Evolutionary conservation across 495 filamentous ascomycete species (phyloP).

Genomic region (Talaromyces adpressus): DNA sequence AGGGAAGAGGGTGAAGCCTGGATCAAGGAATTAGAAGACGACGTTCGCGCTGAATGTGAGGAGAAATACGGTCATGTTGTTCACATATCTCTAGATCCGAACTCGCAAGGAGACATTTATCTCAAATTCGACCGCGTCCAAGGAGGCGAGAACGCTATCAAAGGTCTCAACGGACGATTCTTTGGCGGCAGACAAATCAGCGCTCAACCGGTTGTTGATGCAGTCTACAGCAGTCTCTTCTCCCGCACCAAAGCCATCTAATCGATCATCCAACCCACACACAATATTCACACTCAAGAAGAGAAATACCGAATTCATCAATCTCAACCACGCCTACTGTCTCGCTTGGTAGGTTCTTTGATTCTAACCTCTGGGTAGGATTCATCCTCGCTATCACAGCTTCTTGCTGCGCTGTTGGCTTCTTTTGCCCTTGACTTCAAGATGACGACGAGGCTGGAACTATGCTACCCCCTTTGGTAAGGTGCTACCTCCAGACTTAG

Average conservation of each 20-base stretch:
- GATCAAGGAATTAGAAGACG: constrained; percentile 91
- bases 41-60: constrained; percentile 89
- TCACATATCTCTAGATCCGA: constrained; percentile 93
- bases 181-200: constrained; percentile 87
- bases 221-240: constrained; percentile 96
- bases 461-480: constrained; percentile 3
- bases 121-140: constrained; percentile 94
- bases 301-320: not conserved
- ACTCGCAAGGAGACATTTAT: constrained; percentile 93
- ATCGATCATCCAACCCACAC: not conserved
- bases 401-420: not conserved
- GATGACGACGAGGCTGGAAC: constrained; percentile 3
- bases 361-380: constrained; percentile 9
- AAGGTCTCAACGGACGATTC: constrained; percentile 92
- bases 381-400: not conserved
- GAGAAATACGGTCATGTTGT: constrained; percentile 96
- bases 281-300: not conserved
- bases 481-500: constrained; percentile 5
- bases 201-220: constrained; percentile 92
- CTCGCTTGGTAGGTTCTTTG: constrained; percentile 8
- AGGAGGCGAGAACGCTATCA: constrained; percentile 94
- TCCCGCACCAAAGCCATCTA: constrained; percentile 70
- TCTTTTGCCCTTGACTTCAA: constrained; percentile 4
- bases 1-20: constrained; percentile 84
- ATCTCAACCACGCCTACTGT: not conserved